Percentiles rank a stretch among this genome's conserved stretches.
Evolutionary conservation across 2,329 filamentous ascomycete genomes (phyloP).

Genomic region (Fusarium burgessii): DNA sequence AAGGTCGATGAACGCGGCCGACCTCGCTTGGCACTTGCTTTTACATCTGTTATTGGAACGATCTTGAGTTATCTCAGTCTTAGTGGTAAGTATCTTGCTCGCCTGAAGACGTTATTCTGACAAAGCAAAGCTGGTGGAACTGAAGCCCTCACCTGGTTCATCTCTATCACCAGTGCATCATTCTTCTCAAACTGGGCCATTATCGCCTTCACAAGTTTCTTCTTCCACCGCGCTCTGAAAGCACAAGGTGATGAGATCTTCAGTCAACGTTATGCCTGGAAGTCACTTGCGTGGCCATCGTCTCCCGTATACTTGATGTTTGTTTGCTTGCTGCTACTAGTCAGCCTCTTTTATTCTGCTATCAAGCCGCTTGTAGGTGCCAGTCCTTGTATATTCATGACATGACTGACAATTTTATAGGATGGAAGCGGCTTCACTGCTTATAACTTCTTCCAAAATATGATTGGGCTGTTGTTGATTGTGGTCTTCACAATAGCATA

Average conservation of each 20-base stretch:
- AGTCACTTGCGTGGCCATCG: constrained; percentile 18
- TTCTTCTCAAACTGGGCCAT: constrained; percentile 40
- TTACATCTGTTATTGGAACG: constrained; percentile 1
- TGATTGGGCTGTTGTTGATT: constrained; percentile 14
- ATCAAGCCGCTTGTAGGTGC: constrained; percentile 21
- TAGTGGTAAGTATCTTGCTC: constrained; percentile 11
- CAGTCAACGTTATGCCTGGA: constrained; percentile 25
- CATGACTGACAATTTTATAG: neutral
- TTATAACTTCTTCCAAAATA: constrained; percentile 36
- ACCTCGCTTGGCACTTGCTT: constrained; percentile 19
- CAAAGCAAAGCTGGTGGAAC: constrained; percentile 11
- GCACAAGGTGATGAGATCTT: constrained; percentile 32
- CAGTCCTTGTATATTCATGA: neutral
- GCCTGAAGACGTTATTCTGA: no score
- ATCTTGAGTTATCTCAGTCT: constrained; percentile 31
- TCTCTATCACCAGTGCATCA: constrained; percentile 35
- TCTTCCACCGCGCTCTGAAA: constrained; percentile 28
- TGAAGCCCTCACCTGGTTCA: constrained; percentile 29
- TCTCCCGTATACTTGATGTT: constrained; percentile 23
- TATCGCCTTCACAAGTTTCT: constrained; percentile 31
- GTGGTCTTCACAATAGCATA: no score
- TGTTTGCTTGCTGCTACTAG: constrained; percentile 19
- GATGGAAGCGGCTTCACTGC: constrained; percentile 18
- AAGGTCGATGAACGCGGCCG: constrained; percentile 22
- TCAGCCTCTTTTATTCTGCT: constrained; percentile 22